Evolutionary conservation across 345 rosid species (phyloP), one percentile per base, ranked within the genome.

Genomic region (Populus tremula): DNA sequence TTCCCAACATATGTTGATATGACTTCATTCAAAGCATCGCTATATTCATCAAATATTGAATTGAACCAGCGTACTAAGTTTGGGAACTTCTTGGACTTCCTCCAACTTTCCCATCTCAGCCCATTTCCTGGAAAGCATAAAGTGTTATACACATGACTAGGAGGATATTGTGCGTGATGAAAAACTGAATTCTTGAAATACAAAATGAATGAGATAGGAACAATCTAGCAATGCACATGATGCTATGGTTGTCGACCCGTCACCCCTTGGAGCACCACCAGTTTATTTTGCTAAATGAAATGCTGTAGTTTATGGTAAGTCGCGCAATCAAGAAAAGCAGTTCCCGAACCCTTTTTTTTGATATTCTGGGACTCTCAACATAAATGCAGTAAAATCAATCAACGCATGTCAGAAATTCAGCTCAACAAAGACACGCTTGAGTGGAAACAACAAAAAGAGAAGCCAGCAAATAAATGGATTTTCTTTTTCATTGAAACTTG

Each of bases 51-150:
- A 71, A 85, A 78, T 53, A 92, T 78, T 1, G 98, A 96, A 49
- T 91, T 92, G 85, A 86, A 96, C 98, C 99, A 96, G 25, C 98
- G 87, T 43, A 86, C 93, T 25, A 96, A 83, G 75, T 86, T 88
- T 69, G 82, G 94, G 84, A 89, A 93, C 87, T 96, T 96, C 83
- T 88, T 93, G 9, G 99, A 92, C 87, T 90, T 96, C 87, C 94
- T 96, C 77, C 92, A 77, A 78, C 97, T 91, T 36, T 96, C 99
- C 98, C 99, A 96, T 85, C 99, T 88, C 70, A 65, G 84, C 67
- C 97, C 98, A 38, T 87, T 71, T 79, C 91, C 99, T 96, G 84
- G 21, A 78, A 31, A 76, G 71, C 49, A 82, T 29, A 53, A 8
- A 54, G 35, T 27, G 75, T 76, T 23, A 74, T 0, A 20, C 20